Percentiles rank a stretch among this genome's conserved stretches.
Evolutionary conservation across 345 rosid species (phyloP).

Genomic region (Corymbia maculata): DNA sequence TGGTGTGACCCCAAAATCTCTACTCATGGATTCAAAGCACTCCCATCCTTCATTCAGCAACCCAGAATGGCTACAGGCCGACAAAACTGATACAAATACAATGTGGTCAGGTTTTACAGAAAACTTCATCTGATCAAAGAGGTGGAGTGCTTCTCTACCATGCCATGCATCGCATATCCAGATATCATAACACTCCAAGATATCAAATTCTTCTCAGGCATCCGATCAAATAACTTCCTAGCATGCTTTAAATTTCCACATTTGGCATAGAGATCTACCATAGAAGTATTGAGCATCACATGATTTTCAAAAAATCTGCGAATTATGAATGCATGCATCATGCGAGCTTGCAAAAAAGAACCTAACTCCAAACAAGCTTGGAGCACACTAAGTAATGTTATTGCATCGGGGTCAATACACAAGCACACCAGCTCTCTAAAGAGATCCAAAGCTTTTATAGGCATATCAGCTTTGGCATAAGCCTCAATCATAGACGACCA

Average conservation of each 20-base stretch:
- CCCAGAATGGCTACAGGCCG: conserved; percentile 47
- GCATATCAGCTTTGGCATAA: conserved; percentile 13
- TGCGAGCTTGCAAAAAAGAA: conserved; percentile 9
- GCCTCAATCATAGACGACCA: conserved; percentile 25
- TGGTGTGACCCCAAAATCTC: conserved; percentile 26
- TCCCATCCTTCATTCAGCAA: conserved; percentile 40
- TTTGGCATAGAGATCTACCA: conserved; percentile 18
- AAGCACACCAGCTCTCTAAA: conserved; percentile 3
- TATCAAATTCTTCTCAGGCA: not conserved
- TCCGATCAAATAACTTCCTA: not conserved
- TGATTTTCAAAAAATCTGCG: conserved; percentile 2
- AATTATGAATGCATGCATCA: conserved; percentile 2
- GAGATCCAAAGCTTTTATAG: conserved; percentile 12
- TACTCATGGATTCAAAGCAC: conserved; percentile 32
- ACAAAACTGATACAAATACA: conserved; percentile 14
- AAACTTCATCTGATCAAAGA: conserved; percentile 31
- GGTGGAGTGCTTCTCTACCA: conserved; percentile 25
- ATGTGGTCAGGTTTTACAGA: conserved; percentile 28
- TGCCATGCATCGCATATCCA: conserved; percentile 32
- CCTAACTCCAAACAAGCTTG: conserved; percentile 14
- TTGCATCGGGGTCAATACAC: conserved; percentile 7
- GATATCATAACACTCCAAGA: not conserved
- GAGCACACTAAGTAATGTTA: conserved; percentile 16
- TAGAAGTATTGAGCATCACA: conserved; percentile 7
- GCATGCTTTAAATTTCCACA: conserved; percentile 25